Evolutionary conservation across 2,329 filamentous ascomycete genomes (phyloP).

Genomic region (Pseudocercospora ulei): DNA sequence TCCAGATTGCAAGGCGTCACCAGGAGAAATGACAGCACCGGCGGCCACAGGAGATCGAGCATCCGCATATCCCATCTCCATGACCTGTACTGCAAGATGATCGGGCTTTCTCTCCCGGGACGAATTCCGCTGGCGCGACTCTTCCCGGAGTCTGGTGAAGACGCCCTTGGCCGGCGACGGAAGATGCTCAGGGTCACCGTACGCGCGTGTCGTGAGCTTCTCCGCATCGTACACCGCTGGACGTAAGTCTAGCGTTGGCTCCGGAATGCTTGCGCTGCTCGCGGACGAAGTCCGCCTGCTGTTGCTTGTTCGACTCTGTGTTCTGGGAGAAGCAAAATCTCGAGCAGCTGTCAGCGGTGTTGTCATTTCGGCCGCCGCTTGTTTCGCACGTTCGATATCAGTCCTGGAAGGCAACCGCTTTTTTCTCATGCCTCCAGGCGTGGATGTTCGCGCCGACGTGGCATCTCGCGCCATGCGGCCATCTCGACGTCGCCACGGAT

Average conservation of each 20-base stretch:
- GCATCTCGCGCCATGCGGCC: conserved; percentile 36
- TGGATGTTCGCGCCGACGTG: conserved; percentile 48
- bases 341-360: conserved; percentile 57
- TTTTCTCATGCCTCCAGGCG: conserved; percentile 47
- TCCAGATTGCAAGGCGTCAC: conserved; percentile 1
- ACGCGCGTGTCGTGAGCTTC: conserved; percentile 15
- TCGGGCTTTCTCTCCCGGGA: conserved; percentile 71
- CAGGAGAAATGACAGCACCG: conserved; percentile 8
- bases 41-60: conserved; percentile 18
- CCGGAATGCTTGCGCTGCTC: conserved; percentile 18
- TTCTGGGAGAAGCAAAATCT: conserved; percentile 27
- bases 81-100: conserved; percentile 48
- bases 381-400: conserved; percentile 36
- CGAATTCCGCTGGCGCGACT: conserved; percentile 54
- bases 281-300: conserved; percentile 24
- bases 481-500: conserved; percentile 33
- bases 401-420: conserved; percentile 59
- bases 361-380: conserved; percentile 51
- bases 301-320: conserved; percentile 11
- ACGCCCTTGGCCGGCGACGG: conserved; percentile 60
- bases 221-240: conserved; percentile 20
- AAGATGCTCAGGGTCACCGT: conserved; percentile 40
- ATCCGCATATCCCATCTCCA: conserved; percentile 37
- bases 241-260: conserved; percentile 27
- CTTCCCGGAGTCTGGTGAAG: conserved; percentile 53